Base-by-base conservation (phyloP, 1,284 basidiomycete species). In the Prillingera fragicola region DNA sequence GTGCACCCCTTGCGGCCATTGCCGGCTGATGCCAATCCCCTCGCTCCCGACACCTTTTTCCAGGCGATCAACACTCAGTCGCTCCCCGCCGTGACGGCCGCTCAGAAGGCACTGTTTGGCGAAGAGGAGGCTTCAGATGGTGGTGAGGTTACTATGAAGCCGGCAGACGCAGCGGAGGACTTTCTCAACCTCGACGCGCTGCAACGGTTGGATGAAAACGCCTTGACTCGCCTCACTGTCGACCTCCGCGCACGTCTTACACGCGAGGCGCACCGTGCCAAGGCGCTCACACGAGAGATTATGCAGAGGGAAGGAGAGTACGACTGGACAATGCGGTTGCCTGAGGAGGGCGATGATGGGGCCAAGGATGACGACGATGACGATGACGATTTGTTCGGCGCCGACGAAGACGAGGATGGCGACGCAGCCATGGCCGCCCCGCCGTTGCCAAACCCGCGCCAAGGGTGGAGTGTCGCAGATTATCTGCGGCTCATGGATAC, bases 1-100 rank as follows among this genome's bases (percentile, higher is more conserved):
- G 56, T 64, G 5, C 65, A 67, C 40, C 62, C 65, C 10, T 54
- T 67, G 5, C 59, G 58, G 29, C 48, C 67, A 24, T 43, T 69
- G 1, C 56, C 62, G 2, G 13, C 41, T 5, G 52, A 58, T 23
- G 28, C 49, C 15, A 41, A 39, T 5, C 56, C 57, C 3, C 31
- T 64, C 3, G 62, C 62, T 1, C 49, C 45, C 18, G 63, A 67
- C 13, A 52, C 55, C 1, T 59, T 62, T 50, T 65, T 61, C 44
- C 62, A 62, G 47, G 57, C 51, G 8, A 56, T 63, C 38, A 60
- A 62, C 42, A 60, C 60, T 22, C 45, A 52, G 32, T 41, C 48
- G 14, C 45, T 59, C 0, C 60, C 57, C 5, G 36, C 50, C 10
- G 34, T 53, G 15, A 28, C 28, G 28, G 37, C 26, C 14, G 29